Base-by-base conservation (phyloP, 2,329 filamentous ascomycete genomes). In the Trichoderma sp. region DNA sequence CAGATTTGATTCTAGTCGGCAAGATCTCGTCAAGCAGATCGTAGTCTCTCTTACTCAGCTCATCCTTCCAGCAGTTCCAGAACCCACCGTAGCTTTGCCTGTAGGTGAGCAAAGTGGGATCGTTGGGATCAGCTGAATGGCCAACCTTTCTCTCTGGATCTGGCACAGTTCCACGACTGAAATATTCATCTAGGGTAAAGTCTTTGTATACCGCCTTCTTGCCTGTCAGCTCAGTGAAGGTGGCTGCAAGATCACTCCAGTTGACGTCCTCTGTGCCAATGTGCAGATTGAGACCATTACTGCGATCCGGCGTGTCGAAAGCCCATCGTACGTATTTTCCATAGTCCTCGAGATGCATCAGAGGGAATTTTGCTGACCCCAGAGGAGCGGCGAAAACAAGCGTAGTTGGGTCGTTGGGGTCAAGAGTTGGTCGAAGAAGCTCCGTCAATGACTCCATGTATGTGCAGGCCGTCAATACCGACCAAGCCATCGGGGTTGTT, bases 51-150 rank as follows among this genome's bases (percentile, higher is more conserved):
- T 64, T 65, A 2, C 38, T 72, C 24, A 72, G 31, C 21, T 59
- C 24, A 60, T 71, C 50, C 24, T 71, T 71, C 67, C 67, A 71
- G 8, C 33, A 33, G n/a, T 38, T 71, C 67, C 50, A 71, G n/a
- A 71, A 71, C 5, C 67, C 67, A 4, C 50, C 31, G 2, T 59
- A 71, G 67, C 41, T 71, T 29, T 71, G 50, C 18, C 67, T 53
- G 8, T 38, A 71, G 5, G 67, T 71, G 29, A 59, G 35, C 6
- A 71, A 24, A 27, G 67, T 71, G 5, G 67, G n/a, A n/a, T 71
- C 27, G 2, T 71, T 27, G 6, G 16, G 24, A 29, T 71, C 50
- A 2, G 67, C 29, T 14, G 67, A 38, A 38, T 71, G 67, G 33
- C 64, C 64, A 41, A 67, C 2, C 1, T 31, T 53, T 18, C 18